A percentile compares a stretch with the other conserved stretches of the same genome.
These are phyloP conservation scores for Trametes maxima DNA, from an alignment of 768 basidiomycete species.

Conservation along the genomic window DNA sequence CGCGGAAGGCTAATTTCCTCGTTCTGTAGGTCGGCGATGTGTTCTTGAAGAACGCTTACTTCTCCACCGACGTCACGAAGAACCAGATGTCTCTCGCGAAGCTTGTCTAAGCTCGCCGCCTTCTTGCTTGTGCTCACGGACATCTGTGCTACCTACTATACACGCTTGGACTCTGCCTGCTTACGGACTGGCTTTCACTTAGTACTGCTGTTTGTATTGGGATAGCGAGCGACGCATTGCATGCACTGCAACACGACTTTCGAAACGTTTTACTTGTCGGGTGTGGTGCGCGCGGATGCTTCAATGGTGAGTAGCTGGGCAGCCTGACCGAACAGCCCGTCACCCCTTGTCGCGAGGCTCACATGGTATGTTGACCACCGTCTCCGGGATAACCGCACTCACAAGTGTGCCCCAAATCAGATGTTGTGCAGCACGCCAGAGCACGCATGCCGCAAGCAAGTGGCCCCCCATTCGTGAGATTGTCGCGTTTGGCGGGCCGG, in stretches of 20 bases:
- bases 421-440: no score
- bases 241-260: constrained; percentile 13
- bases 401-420: no score
- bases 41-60: constrained; percentile 79
- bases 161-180: constrained; percentile 2
- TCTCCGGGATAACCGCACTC: no score
- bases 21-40: constrained; percentile 54
- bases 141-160: neutral
- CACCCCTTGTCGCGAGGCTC: no score
- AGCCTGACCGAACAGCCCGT: neutral
- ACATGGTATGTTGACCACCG: no score
- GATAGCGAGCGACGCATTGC: constrained; percentile 7
- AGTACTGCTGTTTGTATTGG: constrained; percentile 10
- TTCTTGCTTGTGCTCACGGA: neutral
- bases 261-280: neutral
- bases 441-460: no score
- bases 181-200: constrained; percentile 12
- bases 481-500: no score
- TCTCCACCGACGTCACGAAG: constrained; percentile 60
- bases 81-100: constrained; percentile 65
- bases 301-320: neutral
- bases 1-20: no score
- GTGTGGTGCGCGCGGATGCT: neutral
- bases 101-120: constrained; percentile 37
- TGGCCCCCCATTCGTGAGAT: no score